These are phyloP conservation scores for Caloboletus inedulis DNA, from an alignment of 1,284 basidiomycete species.

Conservation along the genomic window DNA sequence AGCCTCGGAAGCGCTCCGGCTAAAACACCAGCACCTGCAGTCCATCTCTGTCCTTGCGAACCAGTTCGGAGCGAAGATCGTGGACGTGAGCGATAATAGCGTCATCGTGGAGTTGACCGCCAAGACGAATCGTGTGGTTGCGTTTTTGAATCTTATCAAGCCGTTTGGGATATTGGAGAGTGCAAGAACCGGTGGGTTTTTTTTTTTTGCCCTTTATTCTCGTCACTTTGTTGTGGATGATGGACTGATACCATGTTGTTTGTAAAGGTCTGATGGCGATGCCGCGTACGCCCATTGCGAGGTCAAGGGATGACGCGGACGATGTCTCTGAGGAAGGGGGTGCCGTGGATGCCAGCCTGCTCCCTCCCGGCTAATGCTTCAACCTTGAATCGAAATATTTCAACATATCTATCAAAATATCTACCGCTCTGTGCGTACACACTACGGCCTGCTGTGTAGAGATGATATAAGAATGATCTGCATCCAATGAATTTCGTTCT, in stretches of 20 bases:
- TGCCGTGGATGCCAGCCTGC: slow-evolving; percentile 77
- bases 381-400: neutral
- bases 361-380: slow-evolving; percentile 77
- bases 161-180: slow-evolving; percentile 96
- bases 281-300: slow-evolving; percentile 85
- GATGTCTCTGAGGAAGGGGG: slow-evolving; percentile 47
- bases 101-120: slow-evolving; percentile 95
- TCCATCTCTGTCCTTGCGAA: slow-evolving; percentile 81
- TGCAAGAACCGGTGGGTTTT: slow-evolving; percentile 77
- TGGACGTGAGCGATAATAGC: slow-evolving; percentile 92
- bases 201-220: neutral
- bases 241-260: neutral
- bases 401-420: neutral
- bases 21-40: slow-evolving; percentile 88
- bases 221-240: neutral
- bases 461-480: neutral
- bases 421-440: neutral
- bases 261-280: slow-evolving; percentile 87
- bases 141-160: slow-evolving; percentile 88
- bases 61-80: slow-evolving; percentile 92
- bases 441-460: neutral
- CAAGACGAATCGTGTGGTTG: slow-evolving; percentile 89
- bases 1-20: slow-evolving; percentile 79
- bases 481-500: neutral
- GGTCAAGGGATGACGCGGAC: slow-evolving; percentile 61